Conservation (phyloP, 495 filamentous ascomycete species). For the Penicillium simplicissimum region DNA sequence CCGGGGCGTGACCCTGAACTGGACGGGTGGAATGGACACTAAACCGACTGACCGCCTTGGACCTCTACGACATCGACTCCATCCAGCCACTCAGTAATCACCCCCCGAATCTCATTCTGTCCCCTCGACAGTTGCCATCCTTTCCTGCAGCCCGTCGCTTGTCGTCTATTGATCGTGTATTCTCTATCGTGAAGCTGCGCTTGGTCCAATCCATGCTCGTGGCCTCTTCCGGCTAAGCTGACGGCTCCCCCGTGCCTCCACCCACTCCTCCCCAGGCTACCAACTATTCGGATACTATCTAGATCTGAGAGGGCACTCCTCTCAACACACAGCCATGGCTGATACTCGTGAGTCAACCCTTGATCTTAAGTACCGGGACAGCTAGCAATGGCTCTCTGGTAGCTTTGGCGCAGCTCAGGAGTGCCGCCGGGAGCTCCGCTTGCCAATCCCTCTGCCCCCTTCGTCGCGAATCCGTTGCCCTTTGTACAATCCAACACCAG, state of each 20-base stretch:
- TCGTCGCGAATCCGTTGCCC: slow-evolving; percentile 16
- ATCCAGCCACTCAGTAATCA: slow-evolving; percentile 20
- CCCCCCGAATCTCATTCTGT: slow-evolving; percentile 18
- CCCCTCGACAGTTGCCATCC: slow-evolving; percentile 1
- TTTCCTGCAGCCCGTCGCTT: slow-evolving; percentile 13
- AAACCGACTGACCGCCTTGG: slow-evolving; percentile 32
- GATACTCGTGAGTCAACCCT: slow-evolving; percentile 37
- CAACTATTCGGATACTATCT: slow-evolving; percentile 24
- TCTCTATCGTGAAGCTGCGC: slow-evolving; percentile 20
- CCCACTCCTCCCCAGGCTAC: slow-evolving; percentile 18
- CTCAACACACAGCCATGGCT: slow-evolving; percentile 41
- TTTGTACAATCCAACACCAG: background rate
- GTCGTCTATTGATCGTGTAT: slow-evolving; percentile 4
- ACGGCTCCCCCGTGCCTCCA: slow-evolving; percentile 23
- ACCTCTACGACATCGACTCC: slow-evolving; percentile 30
- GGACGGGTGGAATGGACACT: slow-evolving; percentile 27
- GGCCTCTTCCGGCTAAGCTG: slow-evolving; percentile 29
- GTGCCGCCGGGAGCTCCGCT: slow-evolving; percentile 24
- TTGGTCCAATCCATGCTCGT: slow-evolving; percentile 37
- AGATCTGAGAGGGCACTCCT: slow-evolving; percentile 40
- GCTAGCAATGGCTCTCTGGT: background rate
- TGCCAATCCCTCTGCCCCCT: slow-evolving; percentile 10
- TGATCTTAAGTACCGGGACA: background rate
- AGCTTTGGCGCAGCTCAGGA: slow-evolving; percentile 33
- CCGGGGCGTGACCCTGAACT: background rate